A percentile compares a stretch with the other conserved stretches of the same genome.
phyloP scores from a whole-genome alignment of 345 rosid genomes.

The Populus ilicifolia region DNA sequence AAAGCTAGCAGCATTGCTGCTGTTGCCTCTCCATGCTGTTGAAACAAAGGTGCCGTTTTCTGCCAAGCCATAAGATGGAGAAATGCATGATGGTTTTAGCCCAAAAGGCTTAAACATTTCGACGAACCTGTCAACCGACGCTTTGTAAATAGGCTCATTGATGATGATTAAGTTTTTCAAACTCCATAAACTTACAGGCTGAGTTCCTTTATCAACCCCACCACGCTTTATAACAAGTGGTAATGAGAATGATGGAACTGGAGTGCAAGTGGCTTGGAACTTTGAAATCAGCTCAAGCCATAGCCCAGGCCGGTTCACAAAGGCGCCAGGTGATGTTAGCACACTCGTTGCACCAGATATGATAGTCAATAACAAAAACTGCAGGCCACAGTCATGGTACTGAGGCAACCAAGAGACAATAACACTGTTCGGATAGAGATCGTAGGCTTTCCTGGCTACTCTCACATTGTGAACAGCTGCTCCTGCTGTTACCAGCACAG shows the following conservation, averaged over 20 bases:
- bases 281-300: conserved; percentile 56
- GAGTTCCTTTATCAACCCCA: conserved; percentile 24
- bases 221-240: conserved; percentile 56
- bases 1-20: conserved; percentile 7
- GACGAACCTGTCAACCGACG: conserved; percentile 43
- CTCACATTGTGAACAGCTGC: conserved; percentile 67
- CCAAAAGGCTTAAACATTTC: conserved; percentile 34
- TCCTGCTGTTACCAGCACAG: conserved; percentile 55
- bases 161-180: conserved; percentile 54
- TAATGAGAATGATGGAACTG: conserved; percentile 60
- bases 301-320: conserved; percentile 42
- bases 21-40: conserved; percentile 48
- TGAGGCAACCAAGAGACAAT: conserved; percentile 61
- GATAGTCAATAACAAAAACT: conserved; percentile 49
- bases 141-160: conserved; percentile 51
- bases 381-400: conserved; percentile 65
- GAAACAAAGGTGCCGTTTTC: conserved; percentile 68
- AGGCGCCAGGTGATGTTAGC: conserved; percentile 41
- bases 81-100: conserved; percentile 40
- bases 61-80: conserved; percentile 64
- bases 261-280: conserved; percentile 53
- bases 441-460: conserved; percentile 51
- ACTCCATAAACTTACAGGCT: conserved; percentile 30
- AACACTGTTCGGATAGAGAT: conserved; percentile 47
- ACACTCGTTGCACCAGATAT: conserved; percentile 58